A percentile compares a stretch with the other conserved stretches of the same genome.
Evolutionary conservation across 352 stramenopile genomes (phyloP).

Genomic region (Pythium pyrilobum): DNA sequence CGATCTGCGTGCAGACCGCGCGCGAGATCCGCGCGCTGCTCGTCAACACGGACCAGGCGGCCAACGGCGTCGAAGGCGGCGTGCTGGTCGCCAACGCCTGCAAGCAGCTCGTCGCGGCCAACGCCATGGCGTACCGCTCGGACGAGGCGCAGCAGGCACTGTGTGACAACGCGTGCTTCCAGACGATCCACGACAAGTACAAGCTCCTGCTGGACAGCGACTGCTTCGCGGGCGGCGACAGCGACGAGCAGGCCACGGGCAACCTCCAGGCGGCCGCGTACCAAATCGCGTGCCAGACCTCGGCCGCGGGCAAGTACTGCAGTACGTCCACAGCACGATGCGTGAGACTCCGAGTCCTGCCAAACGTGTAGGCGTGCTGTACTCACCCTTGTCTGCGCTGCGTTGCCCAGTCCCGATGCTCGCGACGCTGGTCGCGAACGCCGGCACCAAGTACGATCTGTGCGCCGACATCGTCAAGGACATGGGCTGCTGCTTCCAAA

Average conservation of each 20-base stretch:
- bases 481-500: conserved; percentile 80
- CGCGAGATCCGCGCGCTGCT: conserved; percentile 42
- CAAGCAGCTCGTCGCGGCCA: conserved; percentile 49
- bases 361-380: neutral
- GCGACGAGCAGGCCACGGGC: conserved; percentile 48
- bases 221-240: conserved; percentile 52
- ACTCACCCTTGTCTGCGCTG: neutral
- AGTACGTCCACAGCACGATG: conserved; percentile 37
- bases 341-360: neutral
- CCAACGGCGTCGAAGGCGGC: conserved; percentile 58
- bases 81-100: conserved; percentile 45
- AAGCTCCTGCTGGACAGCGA: conserved; percentile 55
- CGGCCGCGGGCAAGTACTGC: conserved; percentile 54
- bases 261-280: conserved; percentile 56
- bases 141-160: conserved; percentile 57
- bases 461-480: conserved; percentile 67
- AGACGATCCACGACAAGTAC: conserved; percentile 53
- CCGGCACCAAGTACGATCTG: conserved; percentile 48
- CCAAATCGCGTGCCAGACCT: conserved; percentile 67
- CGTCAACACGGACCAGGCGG: conserved; percentile 50
- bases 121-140: conserved; percentile 42
- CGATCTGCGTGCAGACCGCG: conserved; percentile 40
- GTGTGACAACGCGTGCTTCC: conserved; percentile 62
- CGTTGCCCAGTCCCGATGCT: conserved; percentile 50
- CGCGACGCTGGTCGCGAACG: conserved; percentile 37